Percentiles rank a stretch among this genome's conserved stretches.
These are phyloP conservation scores for Calocybe gangraenosa DNA, from an alignment of 768 basidiomycete genomes.

Conservation along the genomic window DNA sequence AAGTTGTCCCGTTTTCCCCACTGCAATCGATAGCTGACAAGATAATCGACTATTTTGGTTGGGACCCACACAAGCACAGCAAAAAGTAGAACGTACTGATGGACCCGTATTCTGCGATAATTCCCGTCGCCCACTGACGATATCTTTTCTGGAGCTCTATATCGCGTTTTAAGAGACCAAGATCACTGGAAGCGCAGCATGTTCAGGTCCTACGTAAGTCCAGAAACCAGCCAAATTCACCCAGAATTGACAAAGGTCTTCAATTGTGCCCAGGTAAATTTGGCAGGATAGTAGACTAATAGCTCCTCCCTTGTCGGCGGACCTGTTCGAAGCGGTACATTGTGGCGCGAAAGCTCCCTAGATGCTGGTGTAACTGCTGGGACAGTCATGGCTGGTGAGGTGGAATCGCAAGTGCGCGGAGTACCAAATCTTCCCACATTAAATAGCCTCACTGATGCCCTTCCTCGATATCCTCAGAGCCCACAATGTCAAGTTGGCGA, in stretches of 20 bases:
- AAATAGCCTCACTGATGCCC: too few relatives aligned
- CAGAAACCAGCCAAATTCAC: constrained; percentile 30
- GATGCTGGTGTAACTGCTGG: constrained; percentile 1
- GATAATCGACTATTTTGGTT: constrained; percentile 53
- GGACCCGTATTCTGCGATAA: constrained; percentile 60
- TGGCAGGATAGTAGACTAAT: constrained; percentile 62
- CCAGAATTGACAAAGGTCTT: constrained; percentile 79
- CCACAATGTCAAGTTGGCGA: constrained; percentile 14
- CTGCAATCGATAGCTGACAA: constrained; percentile 62
- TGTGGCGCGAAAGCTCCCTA: constrained; percentile 11
- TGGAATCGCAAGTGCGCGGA: neutral
- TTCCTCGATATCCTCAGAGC: neutral
- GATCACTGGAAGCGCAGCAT: constrained; percentile 48
- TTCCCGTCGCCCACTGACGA: constrained; percentile 48
- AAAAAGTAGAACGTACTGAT: constrained; percentile 40
- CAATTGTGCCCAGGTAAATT: constrained; percentile 72
- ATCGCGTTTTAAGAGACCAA: constrained; percentile 77
- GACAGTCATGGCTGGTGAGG: constrained; percentile 4
- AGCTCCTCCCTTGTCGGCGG: constrained; percentile 69
- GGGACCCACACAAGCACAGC: neutral
- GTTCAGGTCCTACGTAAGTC: neutral
- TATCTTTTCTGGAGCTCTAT: constrained; percentile 66
- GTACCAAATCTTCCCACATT: neutral
- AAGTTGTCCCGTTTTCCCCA: constrained; percentile 72
- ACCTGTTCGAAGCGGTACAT: constrained; percentile 47